Percentiles rank a stretch among this genome's conserved stretches.
Evolutionary conservation across 164 flowering plant species (phyloP).

Genomic region (Magnolia changhungtana): DNA sequence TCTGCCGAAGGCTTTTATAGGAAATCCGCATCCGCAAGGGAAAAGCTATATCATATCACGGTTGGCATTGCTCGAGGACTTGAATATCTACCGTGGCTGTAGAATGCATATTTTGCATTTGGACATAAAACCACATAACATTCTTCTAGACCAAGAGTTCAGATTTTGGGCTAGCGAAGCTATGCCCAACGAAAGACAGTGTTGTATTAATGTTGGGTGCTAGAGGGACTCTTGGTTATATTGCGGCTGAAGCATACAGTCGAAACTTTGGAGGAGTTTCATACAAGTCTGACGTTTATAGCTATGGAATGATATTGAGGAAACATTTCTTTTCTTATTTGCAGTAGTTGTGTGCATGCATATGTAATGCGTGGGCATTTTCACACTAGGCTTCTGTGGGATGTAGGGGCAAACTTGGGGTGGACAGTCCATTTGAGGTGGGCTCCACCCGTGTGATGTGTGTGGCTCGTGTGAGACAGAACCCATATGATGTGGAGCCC

Average conservation of each 20-base stretch:
- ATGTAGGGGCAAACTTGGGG: no score
- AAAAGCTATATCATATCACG: not conserved
- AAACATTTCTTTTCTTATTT: no score
- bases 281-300: conserved; percentile 11
- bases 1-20: no score
- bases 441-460: no score
- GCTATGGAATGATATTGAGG: conserved; percentile 12
- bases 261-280: conserved; percentile 9
- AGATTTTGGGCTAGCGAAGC: conserved; percentile 15
- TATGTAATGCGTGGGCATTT: no score
- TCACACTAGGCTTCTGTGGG: no score
- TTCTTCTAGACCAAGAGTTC: conserved; percentile 12
- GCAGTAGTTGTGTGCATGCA: no score
- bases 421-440: no score
- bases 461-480: no score
- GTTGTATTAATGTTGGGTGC: not conserved
- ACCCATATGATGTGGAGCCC: no score
- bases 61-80: conserved; percentile 5
- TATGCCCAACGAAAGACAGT: not conserved
- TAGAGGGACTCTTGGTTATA: conserved; percentile 6
- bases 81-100: conserved; percentile 11
- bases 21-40: not conserved
- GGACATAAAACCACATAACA: conserved; percentile 14
- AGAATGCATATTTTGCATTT: conserved; percentile 11
- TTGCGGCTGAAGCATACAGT: conserved; percentile 8